phyloP scores from a whole-genome alignment of 192 early-diverging fungal species.

The Paraglomus brasilianum region DNA sequence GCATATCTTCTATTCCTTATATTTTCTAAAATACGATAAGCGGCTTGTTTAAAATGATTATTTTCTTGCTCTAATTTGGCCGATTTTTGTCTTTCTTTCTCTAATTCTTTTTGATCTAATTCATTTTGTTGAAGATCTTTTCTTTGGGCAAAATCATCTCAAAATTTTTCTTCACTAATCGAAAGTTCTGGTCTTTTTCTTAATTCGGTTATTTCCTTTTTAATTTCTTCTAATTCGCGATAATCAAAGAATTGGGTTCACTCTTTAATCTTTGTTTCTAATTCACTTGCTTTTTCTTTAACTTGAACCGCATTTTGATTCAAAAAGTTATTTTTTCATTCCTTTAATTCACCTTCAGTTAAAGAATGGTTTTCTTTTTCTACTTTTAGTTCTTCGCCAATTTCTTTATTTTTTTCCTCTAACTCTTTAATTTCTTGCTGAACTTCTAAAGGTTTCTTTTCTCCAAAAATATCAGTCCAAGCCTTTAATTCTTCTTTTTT shows the following conservation, averaged over 20 bases:
- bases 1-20: conserved; percentile 5
- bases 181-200: conserved; percentile 8
- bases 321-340: neutral
- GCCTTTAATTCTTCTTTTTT: conserved; percentile 14
- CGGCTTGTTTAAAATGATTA: neutral
- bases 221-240: conserved; percentile 9
- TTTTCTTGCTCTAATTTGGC: neutral
- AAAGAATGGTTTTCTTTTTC: neutral
- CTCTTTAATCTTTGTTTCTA: neutral
- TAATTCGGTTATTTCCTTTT: neutral
- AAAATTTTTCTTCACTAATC: conserved; percentile 15
- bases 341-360: neutral
- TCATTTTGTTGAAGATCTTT: neutral
- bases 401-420: neutral
- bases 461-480: conserved; percentile 13
- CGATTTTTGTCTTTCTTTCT: neutral
- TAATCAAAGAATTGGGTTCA: neutral
- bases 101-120: conserved; percentile 14
- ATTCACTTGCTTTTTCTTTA: neutral
- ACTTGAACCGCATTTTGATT: neutral
- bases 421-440: neutral
- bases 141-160: neutral
- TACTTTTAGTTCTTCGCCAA: neutral
- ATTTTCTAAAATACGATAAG: neutral
- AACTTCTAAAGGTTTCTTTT: conserved; percentile 9